Conservation (phyloP, 2,329 filamentous ascomycete genomes). For the Alternaria gansuensis region DNA sequence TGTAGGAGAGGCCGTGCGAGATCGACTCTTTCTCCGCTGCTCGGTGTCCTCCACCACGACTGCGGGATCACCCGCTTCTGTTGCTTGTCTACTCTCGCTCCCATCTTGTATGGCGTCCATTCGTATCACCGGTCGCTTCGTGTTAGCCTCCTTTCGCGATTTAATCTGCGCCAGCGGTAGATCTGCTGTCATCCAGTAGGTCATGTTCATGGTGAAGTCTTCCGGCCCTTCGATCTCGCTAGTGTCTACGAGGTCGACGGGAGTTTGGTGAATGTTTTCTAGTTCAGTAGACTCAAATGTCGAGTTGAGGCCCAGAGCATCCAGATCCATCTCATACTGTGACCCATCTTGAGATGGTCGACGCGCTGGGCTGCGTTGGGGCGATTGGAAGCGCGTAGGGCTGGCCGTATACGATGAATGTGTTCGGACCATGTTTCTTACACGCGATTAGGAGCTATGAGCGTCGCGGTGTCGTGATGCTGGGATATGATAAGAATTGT, state of each 20-base stretch:
- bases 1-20: conserved; percentile 31
- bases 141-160: conserved; percentile 45
- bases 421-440: conserved; percentile 43
- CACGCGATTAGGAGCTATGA: conserved; percentile 14
- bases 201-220: conserved; percentile 57
- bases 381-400: conserved; percentile 44
- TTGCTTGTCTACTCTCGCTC: conserved; percentile 26
- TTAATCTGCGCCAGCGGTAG: conserved; percentile 43
- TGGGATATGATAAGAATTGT: conserved; percentile 33
- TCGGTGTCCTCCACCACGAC: conserved; percentile 28
- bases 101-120: conserved; percentile 31
- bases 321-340: conserved; percentile 53
- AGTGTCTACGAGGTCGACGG: conserved; percentile 50
- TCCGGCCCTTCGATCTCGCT: conserved; percentile 55
- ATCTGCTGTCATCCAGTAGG: conserved; percentile 54
- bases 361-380: conserved; percentile 41
- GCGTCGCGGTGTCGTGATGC: conserved; percentile 1
- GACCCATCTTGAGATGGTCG: conserved; percentile 45
- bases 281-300: conserved; percentile 48
- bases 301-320: conserved; percentile 50
- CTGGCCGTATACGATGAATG: conserved; percentile 50
- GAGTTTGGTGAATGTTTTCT: conserved; percentile 38
- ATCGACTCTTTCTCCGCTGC: conserved; percentile 12
- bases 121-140: conserved; percentile 26
- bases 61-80: conserved; percentile 32